Percentiles rank a stretch among this genome's conserved stretches.
These are phyloP conservation scores for Brasilioporus rufonigricans DNA, from an alignment of 768 basidiomycete species.

Conservation along the genomic window DNA sequence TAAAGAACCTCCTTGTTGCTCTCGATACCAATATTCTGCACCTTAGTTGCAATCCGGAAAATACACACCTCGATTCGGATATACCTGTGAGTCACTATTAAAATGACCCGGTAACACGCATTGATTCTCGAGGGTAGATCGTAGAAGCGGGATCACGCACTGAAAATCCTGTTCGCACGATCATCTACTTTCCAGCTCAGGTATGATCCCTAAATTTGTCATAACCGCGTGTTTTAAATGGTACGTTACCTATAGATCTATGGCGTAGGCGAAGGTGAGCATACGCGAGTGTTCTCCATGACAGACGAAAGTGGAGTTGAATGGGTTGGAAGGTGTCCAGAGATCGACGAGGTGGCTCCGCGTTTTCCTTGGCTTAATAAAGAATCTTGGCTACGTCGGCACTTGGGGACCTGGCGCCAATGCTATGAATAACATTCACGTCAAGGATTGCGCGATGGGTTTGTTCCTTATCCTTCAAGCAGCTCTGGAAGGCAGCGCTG, in stretches of 20 bases:
- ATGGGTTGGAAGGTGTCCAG: slow-evolving; percentile 28
- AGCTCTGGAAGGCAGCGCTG: slow-evolving; percentile 40
- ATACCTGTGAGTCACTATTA: slow-evolving; percentile 22
- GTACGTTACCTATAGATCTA: slow-evolving; percentile 34
- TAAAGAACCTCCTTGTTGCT: background rate
- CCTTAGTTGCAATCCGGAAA: slow-evolving; percentile 27
- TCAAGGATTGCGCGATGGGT: slow-evolving; percentile 39
- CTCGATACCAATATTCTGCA: background rate
- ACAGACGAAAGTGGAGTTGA: background rate
- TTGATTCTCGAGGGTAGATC: slow-evolving; percentile 25
- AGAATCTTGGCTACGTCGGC: slow-evolving; percentile 35
- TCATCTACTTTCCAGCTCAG: slow-evolving; percentile 40
- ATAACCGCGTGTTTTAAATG: background rate
- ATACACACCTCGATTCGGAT: slow-evolving; percentile 34
- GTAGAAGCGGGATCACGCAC: slow-evolving; percentile 40
- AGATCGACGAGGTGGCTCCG: slow-evolving; percentile 39
- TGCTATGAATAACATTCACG: slow-evolving; percentile 37
- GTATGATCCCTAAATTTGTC: slow-evolving; percentile 9
- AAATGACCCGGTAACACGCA: background rate
- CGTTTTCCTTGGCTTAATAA: slow-evolving; percentile 34
- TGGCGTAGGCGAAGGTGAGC: slow-evolving; percentile 39
- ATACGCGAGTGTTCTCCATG: background rate
- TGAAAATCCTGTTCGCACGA: slow-evolving; percentile 42
- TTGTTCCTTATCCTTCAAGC: slow-evolving; percentile 38
- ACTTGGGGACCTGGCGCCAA: slow-evolving; percentile 44